phyloP scores from a whole-genome alignment of 2,329 filamentous ascomycete genomes.

The Epichloe brachyelytri region DNA sequence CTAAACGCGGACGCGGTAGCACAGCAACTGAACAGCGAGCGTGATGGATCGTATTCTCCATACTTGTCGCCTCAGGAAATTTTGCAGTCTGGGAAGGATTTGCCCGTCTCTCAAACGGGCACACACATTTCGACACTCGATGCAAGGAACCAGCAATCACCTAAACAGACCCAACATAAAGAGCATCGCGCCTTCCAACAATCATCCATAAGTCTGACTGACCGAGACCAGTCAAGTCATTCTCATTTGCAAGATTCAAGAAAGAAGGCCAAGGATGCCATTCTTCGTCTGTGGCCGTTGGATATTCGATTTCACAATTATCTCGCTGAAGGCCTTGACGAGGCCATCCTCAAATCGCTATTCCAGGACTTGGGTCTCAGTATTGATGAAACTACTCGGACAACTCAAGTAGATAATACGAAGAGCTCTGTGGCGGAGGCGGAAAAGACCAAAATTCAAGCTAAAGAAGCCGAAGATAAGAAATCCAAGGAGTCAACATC shows the following conservation, averaged over 20 bases:
- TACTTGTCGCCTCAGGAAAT: slow-evolving; percentile 38
- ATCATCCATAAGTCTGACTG: background rate
- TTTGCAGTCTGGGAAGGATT: background rate
- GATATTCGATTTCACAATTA: slow-evolving; percentile 65
- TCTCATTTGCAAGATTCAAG: slow-evolving; percentile 26
- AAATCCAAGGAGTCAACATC: background rate
- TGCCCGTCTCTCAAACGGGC: background rate
- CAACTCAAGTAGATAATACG: background rate
- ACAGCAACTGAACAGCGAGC: slow-evolving; percentile 19
- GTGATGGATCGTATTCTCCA: slow-evolving; percentile 40
- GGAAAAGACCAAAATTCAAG: background rate
- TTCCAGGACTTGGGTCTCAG: slow-evolving; percentile 57
- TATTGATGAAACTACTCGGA: slow-evolving; percentile 11
- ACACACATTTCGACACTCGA: background rate
- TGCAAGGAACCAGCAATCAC: background rate
- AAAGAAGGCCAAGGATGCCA: slow-evolving; percentile 52
- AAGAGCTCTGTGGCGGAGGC: background rate
- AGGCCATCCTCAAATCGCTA: slow-evolving; percentile 45
- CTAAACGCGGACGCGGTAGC: background rate
- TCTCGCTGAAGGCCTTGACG: slow-evolving; percentile 58
- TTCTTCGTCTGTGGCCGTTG: slow-evolving; percentile 49
- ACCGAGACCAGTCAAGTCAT: background rate
- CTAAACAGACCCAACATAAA: background rate
- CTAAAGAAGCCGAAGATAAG: background rate
- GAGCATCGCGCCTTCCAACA: background rate